These are phyloP conservation scores for Chrysopogon serrulatus DNA, from an alignment of 176 grass and related monocot genomes.

Conservation along the genomic window DNA sequence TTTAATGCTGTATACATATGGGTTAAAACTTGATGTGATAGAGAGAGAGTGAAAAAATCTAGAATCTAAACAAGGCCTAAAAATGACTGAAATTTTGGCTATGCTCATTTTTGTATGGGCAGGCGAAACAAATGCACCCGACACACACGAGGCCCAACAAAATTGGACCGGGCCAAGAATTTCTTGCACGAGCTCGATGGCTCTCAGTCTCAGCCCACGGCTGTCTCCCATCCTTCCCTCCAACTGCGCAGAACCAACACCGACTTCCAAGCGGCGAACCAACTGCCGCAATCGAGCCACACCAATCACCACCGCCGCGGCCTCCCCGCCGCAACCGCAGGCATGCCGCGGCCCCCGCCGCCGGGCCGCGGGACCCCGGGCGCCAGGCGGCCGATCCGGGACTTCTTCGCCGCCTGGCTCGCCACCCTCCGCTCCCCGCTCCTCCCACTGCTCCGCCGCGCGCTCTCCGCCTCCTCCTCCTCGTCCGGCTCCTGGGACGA, in stretches of 20 bases:
- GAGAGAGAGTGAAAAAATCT: too few relatives aligned
- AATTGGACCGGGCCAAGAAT: conserved; percentile 10
- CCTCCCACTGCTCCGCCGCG: conserved; percentile 57
- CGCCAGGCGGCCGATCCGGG: conserved; percentile 38
- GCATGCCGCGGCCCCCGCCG: conserved; percentile 40
- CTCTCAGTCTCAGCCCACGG: neutral
- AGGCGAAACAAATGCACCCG: too few relatives aligned
- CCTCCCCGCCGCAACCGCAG: neutral
- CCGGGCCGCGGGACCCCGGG: conserved; percentile 29
- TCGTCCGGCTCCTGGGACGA: conserved; percentile 38
- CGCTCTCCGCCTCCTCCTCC: conserved; percentile 34
- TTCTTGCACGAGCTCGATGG: neutral
- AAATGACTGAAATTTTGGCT: too few relatives aligned
- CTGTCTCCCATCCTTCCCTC: neutral
- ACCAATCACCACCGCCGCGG: conserved; percentile 26
- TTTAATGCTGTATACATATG: too few relatives aligned
- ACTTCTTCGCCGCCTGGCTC: conserved; percentile 62
- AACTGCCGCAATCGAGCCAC: conserved; percentile 5
- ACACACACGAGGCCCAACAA: neutral
- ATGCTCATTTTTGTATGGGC: too few relatives aligned
- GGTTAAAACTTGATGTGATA: too few relatives aligned
- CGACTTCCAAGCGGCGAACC: neutral
- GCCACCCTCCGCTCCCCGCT: conserved; percentile 49
- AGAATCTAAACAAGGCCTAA: too few relatives aligned
- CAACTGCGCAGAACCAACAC: neutral